Evolutionary conservation across 2,329 filamentous ascomycete genomes (phyloP).

Genomic region (Aspergillus intermedius): DNA sequence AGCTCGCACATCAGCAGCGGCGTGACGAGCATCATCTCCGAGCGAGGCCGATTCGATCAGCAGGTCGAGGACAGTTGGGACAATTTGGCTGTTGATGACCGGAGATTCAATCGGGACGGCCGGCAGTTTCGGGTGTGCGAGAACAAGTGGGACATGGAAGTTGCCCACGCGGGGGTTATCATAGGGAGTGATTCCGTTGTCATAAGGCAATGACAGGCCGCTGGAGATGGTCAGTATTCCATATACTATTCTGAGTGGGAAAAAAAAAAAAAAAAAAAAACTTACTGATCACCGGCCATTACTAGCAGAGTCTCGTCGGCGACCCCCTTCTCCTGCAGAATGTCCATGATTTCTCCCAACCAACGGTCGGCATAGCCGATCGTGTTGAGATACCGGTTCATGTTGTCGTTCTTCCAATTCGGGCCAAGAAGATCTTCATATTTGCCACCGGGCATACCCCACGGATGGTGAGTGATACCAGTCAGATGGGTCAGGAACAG

Average conservation of each 20-base stretch:
- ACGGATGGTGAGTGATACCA: constrained; percentile 29
- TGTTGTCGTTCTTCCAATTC: constrained; percentile 11
- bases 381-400: constrained; percentile 27
- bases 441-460: constrained; percentile 9
- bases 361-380: constrained; percentile 26
- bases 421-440: not conserved
- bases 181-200: constrained; percentile 28
- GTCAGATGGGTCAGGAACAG: constrained; percentile 30
- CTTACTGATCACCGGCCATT: constrained; percentile 30
- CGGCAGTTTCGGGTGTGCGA: constrained; percentile 27
- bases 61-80: constrained; percentile 27
- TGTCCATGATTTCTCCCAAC: constrained; percentile 23
- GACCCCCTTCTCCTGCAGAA: constrained; percentile 25
- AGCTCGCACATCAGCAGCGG: constrained; percentile 19
- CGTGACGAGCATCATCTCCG: constrained; percentile 12
- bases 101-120: constrained; percentile 21
- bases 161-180: constrained; percentile 28
- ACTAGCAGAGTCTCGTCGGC: constrained; percentile 28
- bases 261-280: not conserved
- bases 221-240: constrained; percentile 2
- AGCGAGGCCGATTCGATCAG: constrained; percentile 26
- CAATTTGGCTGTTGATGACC: constrained; percentile 23
- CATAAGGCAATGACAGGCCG: constrained; percentile 29
- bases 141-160: constrained; percentile 30
- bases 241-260: not conserved